Evolutionary conservation across 2,329 filamentous ascomycete genomes (phyloP).

Genomic region (Dothideomycetidae sp.): DNA sequence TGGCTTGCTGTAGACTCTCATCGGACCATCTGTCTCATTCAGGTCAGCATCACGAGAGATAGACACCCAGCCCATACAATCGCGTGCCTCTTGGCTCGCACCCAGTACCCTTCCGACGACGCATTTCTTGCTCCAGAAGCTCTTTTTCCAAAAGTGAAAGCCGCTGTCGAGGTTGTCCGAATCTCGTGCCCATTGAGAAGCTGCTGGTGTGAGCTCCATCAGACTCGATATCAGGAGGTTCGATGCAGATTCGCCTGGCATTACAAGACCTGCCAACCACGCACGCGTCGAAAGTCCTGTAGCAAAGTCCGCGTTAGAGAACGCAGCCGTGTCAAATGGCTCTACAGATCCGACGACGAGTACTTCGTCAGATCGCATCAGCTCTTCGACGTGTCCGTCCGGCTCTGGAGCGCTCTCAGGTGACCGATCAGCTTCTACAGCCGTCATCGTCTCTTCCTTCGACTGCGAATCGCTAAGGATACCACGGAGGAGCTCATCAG

Average conservation of each 20-base stretch:
- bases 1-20: slow-evolving; percentile 18
- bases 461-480: slow-evolving; percentile 8
- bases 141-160: slow-evolving; percentile 35
- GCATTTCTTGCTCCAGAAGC: slow-evolving; percentile 44
- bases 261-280: slow-evolving; percentile 40
- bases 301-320: slow-evolving; percentile 14
- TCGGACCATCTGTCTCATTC: slow-evolving; percentile 32
- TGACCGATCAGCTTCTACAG: slow-evolving; percentile 18
- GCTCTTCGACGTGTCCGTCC: slow-evolving; percentile 9
- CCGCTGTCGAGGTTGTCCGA: slow-evolving; percentile 40
- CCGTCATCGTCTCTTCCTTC: slow-evolving; percentile 15
- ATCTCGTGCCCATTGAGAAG: slow-evolving; percentile 35
- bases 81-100: slow-evolving; percentile 29
- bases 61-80: slow-evolving; percentile 43
- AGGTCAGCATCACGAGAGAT: slow-evolving; percentile 26
- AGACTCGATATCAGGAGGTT: slow-evolving; percentile 43
- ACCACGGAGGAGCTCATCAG: slow-evolving; percentile 10
- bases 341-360: slow-evolving; percentile 7
- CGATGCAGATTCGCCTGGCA: slow-evolving; percentile 39
- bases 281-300: slow-evolving; percentile 42
- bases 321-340: background rate
- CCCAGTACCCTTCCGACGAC: slow-evolving; percentile 41
- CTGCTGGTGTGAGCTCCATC: slow-evolving; percentile 39
- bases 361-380: slow-evolving; percentile 9
- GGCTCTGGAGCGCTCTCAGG: slow-evolving; percentile 23